Conservation (phyloP, 1,284 basidiomycete genomes). For the Irpex lacteus region DNA sequence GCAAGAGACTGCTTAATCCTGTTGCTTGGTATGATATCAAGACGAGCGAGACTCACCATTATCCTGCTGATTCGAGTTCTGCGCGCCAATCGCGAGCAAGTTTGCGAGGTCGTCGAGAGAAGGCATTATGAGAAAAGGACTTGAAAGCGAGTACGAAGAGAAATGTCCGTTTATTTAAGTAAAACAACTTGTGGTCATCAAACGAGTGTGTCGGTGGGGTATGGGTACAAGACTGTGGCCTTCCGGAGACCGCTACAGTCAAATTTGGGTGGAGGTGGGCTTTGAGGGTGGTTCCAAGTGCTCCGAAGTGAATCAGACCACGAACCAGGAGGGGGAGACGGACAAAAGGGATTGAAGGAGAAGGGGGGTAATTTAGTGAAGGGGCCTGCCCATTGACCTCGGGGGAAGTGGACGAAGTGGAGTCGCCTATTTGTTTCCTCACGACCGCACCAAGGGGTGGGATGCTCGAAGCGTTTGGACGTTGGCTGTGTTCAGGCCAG, state of each 20-base stretch:
- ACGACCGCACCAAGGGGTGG: conserved; percentile 7
- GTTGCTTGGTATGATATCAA: background rate
- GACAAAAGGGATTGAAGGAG: conserved; percentile 15
- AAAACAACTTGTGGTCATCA: background rate
- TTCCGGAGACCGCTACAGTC: conserved; percentile 6
- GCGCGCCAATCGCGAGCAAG: conserved; percentile 1
- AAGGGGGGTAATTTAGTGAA: conserved; percentile 13
- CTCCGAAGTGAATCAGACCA: background rate
- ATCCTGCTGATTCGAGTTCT: background rate
- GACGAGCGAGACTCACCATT: background rate
- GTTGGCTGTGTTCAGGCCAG: background rate
- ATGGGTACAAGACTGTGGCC: conserved; percentile 7
- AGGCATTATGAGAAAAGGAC: background rate
- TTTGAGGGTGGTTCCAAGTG: no score
- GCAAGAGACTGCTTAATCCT: background rate
- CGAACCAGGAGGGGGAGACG: conserved; percentile 6
- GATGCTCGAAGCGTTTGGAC: background rate
- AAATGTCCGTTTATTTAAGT: background rate
- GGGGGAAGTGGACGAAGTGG: conserved; percentile 4
- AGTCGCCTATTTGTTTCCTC: conserved; percentile 7
- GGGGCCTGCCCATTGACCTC: conserved; percentile 12
- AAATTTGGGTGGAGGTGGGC: background rate
- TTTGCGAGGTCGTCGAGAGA: background rate
- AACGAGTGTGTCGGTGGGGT: conserved; percentile 6
- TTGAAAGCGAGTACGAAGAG: background rate